phyloP scores from a whole-genome alignment of 1,139 yeast species.

The Kluyveromyces marxianus region DNA sequence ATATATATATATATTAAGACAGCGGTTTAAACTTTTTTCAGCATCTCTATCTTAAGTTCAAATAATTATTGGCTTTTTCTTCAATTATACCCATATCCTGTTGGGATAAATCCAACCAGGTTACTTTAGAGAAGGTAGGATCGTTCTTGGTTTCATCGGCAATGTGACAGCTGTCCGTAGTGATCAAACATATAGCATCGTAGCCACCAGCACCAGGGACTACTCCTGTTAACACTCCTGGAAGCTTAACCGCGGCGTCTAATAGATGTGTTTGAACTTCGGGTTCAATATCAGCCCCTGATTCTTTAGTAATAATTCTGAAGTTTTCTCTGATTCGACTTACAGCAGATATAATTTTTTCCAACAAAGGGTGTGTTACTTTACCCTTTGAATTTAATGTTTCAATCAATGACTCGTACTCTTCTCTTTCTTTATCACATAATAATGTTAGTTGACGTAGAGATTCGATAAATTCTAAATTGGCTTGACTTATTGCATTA shows the following conservation, averaged over 20 bases:
- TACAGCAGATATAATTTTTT: conserved; percentile 35
- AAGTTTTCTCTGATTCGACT: conserved; percentile 46
- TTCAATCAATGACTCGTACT: conserved; percentile 27
- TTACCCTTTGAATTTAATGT: conserved; percentile 12
- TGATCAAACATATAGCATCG: conserved; percentile 79
- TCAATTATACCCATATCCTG: conserved; percentile 45
- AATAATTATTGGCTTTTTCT: conserved; percentile 25
- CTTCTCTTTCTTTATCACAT: conserved; percentile 23
- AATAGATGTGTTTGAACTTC: conserved; percentile 60
- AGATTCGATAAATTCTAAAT: conserved; percentile 46
- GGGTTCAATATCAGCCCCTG: conserved; percentile 91
- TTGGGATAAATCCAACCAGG: conserved; percentile 60
- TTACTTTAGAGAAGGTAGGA: conserved; percentile 38
- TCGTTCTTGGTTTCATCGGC: conserved; percentile 28
- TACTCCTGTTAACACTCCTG: conserved; percentile 86
- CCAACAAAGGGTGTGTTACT: conserved; percentile 12
- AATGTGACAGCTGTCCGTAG: conserved; percentile 42
- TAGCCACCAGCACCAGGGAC: conserved; percentile 99
- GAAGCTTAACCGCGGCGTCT: conserved; percentile 47
- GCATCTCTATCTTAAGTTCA: neutral
- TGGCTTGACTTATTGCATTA: conserved; percentile 47
- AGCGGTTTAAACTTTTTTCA: neutral
- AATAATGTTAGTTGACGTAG: conserved; percentile 37
- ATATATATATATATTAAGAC: neutral
- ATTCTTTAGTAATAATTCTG: conserved; percentile 48